phyloP scores from a whole-genome alignment of 2,329 filamentous ascomycete species.

The Alternaria atra region DNA sequence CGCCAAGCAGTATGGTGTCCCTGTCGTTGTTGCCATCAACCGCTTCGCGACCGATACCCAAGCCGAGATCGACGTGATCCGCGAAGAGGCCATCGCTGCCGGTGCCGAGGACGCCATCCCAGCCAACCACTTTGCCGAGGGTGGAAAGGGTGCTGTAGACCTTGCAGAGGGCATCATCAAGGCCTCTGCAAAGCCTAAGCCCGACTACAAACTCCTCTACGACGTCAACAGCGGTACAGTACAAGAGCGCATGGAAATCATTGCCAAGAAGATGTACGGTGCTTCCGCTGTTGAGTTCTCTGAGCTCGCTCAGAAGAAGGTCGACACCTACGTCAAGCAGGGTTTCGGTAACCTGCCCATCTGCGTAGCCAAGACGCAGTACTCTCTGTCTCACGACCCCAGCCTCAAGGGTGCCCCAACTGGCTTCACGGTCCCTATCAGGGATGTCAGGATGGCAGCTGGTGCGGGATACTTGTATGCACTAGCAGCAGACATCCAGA shows the following conservation, averaged over 20 bases:
- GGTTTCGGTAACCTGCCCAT: conserved; percentile 93
- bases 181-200: conserved; percentile 79
- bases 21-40: conserved; percentile 97
- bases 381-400: conserved; percentile 92
- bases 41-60: conserved; percentile 94
- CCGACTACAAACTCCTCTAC: conserved; percentile 86
- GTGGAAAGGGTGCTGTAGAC: conserved; percentile 87
- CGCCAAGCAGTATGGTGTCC: conserved; percentile 86
- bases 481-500: conserved; percentile 96
- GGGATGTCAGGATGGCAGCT: conserved; percentile 92
- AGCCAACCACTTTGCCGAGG: conserved; percentile 96
- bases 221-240: conserved; percentile 73
- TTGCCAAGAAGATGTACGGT: conserved; percentile 94
- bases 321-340: conserved; percentile 91
- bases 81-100: conserved; percentile 88
- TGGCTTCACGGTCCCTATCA: conserved; percentile 92
- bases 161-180: conserved; percentile 87
- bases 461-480: conserved; percentile 86
- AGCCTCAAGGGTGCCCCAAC: conserved; percentile 93
- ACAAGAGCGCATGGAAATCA: conserved; percentile 88
- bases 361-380: conserved; percentile 98
- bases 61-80: conserved; percentile 87
- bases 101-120: conserved; percentile 94
- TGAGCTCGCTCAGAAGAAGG: conserved; percentile 93
- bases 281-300: conserved; percentile 90